These are phyloP conservation scores for Allium sativum DNA, from an alignment of 106 monocot genomes.

Conservation along the genomic window DNA sequence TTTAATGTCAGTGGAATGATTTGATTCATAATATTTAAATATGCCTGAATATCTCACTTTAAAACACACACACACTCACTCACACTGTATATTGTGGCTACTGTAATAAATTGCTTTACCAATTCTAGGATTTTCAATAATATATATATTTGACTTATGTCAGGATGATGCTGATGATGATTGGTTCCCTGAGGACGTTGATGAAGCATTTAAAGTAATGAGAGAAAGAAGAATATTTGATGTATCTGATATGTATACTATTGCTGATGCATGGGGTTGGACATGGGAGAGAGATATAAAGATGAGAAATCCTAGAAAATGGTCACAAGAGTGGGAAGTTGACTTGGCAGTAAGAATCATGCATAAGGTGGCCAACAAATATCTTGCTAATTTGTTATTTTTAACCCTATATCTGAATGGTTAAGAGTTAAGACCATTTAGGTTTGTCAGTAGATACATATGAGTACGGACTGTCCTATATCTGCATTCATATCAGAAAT, in stretches of 20 bases:
- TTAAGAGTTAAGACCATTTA: too few relatives aligned
- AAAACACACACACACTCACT: too few relatives aligned
- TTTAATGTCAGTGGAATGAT: too few relatives aligned
- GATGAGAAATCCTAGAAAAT: constrained; percentile 58
- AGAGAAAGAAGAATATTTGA: constrained; percentile 71
- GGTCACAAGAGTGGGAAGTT: constrained; percentile 98
- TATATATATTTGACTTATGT: neutral
- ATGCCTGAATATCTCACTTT: too few relatives aligned
- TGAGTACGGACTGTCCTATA: too few relatives aligned
- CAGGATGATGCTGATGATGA: constrained; percentile 84
- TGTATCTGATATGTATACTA: constrained; percentile 77
- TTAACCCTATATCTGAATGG: too few relatives aligned
- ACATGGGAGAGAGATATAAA: constrained; percentile 89
- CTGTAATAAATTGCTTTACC: too few relatives aligned
- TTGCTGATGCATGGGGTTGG: constrained; percentile 99
- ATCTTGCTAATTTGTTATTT: too few relatives aligned
- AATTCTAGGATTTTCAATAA: neutral
- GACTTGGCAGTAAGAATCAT: constrained; percentile 81
- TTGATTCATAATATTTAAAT: too few relatives aligned
- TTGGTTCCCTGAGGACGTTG: constrained; percentile 75
- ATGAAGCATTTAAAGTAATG: constrained; percentile 86
- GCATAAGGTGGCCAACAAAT: constrained; percentile 41
- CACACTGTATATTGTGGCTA: too few relatives aligned
- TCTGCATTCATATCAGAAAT: too few relatives aligned
- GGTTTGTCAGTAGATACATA: too few relatives aligned